phyloP scores from a whole-genome alignment of 495 filamentous ascomycete genomes.

The Aspergillus avenaceus region DNA sequence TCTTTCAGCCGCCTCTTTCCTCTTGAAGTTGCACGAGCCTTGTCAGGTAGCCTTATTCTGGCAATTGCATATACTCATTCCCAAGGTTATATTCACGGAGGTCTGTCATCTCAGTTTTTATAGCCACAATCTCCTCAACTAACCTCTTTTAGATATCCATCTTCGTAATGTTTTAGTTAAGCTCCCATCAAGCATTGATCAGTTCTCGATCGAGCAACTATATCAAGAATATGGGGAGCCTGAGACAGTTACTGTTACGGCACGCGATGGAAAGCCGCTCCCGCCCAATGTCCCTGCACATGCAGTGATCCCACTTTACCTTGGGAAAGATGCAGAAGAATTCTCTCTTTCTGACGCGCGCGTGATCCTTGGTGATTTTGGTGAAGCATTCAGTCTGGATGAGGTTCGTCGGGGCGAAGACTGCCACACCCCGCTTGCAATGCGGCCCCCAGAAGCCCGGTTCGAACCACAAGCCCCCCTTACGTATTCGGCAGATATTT shows the following conservation, averaged over 20 bases:
- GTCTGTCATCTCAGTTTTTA: conserved; percentile 13
- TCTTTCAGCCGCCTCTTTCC: conserved; percentile 25
- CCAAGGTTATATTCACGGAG: conserved; percentile 32
- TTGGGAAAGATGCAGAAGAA: conserved; percentile 27
- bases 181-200: conserved; percentile 26
- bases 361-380: conserved; percentile 24
- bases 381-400: conserved; percentile 22
- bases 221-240: conserved; percentile 29
- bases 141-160: conserved; percentile 29
- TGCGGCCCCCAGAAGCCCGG: conserved; percentile 26
- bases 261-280: conserved; percentile 15
- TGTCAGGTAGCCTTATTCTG: conserved; percentile 18
- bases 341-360: conserved; percentile 22
- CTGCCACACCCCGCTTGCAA: conserved; percentile 24
- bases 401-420: conserved; percentile 18
- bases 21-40: conserved; percentile 27
- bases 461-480: conserved; percentile 24
- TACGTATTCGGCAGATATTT: conserved; percentile 28
- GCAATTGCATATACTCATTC: conserved; percentile 33
- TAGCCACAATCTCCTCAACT: background rate
- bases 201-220: conserved; percentile 25
- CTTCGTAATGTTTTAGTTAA: conserved; percentile 34
- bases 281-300: conserved; percentile 20
- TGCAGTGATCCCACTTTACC: conserved; percentile 24
- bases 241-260: conserved; percentile 4